phyloP scores from a whole-genome alignment of 495 filamentous ascomycete species.

The Elaphomyces granulatus region DNA sequence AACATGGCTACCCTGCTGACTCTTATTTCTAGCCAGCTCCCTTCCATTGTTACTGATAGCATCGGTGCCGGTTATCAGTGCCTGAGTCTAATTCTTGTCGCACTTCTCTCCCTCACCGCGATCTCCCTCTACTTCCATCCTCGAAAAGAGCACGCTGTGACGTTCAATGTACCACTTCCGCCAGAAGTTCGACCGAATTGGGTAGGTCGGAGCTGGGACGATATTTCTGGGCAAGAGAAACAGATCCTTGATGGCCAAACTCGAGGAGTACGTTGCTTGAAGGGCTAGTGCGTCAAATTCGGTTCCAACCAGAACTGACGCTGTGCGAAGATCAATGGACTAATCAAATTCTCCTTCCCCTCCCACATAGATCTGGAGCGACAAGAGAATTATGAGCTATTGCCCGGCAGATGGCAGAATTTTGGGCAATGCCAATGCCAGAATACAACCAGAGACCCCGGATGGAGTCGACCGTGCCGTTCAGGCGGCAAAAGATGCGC shows the following conservation, averaged over 20 bases:
- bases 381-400: slow-evolving; percentile 47
- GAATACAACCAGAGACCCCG: slow-evolving; percentile 59
- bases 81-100: too few species aligned
- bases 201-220: slow-evolving; percentile 46
- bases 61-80: too few species aligned
- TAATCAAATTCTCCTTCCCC: not conserved
- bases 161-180: slow-evolving; percentile 45
- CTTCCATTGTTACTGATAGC: too few species aligned
- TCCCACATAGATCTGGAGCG: slow-evolving; percentile 25
- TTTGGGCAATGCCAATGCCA: slow-evolving; percentile 41
- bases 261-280: slow-evolving; percentile 22
- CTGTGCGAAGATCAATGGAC: too few species aligned
- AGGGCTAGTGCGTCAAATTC: too few species aligned
- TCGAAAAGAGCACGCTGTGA: slow-evolving; percentile 35
- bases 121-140: slow-evolving; percentile 21
- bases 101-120: too few species aligned
- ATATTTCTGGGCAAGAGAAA: slow-evolving; percentile 27
- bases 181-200: slow-evolving; percentile 39
- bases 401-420: slow-evolving; percentile 76
- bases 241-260: slow-evolving; percentile 32
- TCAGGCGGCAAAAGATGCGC: slow-evolving; percentile 55
- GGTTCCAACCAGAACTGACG: too few species aligned
- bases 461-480: slow-evolving; percentile 73
- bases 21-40: too few species aligned
- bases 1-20: too few species aligned